A percentile compares a stretch with the other conserved stretches of the same genome.
Conservation (phyloP, 371 early-diverging fungal species). For the Rhizopus microsporus region DNA sequence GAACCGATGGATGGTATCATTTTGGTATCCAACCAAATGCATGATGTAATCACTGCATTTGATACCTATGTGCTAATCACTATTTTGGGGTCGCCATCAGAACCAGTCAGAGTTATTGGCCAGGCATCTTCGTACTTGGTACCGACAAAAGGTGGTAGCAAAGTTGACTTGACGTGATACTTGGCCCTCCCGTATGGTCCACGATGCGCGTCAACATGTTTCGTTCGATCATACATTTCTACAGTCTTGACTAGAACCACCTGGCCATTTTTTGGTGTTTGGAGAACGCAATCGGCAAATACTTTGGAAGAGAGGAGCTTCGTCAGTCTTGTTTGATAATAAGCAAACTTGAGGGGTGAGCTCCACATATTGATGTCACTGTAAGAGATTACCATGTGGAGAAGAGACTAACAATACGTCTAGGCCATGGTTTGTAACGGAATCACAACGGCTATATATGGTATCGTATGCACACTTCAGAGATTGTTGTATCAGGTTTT, state of each 20-base stretch:
- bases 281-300: conserved; percentile 17
- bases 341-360: conserved; percentile 9
- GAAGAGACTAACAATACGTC: conserved; percentile 11
- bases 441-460: too few species aligned
- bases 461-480: too few species aligned
- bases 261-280: conserved; percentile 23
- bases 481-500: too few species aligned
- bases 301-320: conserved; percentile 16
- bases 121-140: not conserved
- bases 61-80: conserved; percentile 5
- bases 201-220: conserved; percentile 16
- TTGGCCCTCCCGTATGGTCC: conserved; percentile 16
- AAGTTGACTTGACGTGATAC: conserved; percentile 2
- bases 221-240: conserved; percentile 27
- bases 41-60: not conserved
- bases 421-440: too few species aligned
- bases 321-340: conserved; percentile 16
- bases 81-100: not conserved
- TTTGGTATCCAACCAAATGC: conserved; percentile 2
- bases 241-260: conserved; percentile 34
- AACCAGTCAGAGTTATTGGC: not conserved
- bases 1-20: not conserved
- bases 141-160: not conserved
- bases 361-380: conserved; percentile 1
- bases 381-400: conserved; percentile 6